phyloP scores from a whole-genome alignment of 1,284 basidiomycete species.

The Lentinula novae-zelandiae region DNA sequence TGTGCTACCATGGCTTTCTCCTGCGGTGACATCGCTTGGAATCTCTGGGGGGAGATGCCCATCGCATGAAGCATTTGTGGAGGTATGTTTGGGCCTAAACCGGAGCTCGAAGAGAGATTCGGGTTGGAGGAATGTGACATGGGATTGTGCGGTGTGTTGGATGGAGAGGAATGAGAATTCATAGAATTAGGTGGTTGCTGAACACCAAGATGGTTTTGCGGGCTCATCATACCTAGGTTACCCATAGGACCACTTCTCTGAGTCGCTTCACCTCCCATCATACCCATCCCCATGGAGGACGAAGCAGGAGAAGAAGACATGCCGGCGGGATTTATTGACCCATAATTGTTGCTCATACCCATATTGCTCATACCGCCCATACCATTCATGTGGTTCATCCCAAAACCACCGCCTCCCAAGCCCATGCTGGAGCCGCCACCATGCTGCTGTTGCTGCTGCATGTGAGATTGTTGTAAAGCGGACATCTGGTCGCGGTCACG shows the following conservation, averaged over 20 bases:
- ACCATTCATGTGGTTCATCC: constrained; percentile 5
- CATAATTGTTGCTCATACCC: constrained; percentile 5
- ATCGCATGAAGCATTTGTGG: constrained; percentile 5
- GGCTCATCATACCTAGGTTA: neutral
- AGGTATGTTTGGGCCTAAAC: neutral
- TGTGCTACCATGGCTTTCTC: neutral
- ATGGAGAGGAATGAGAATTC: constrained; percentile 1
- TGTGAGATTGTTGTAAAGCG: constrained; percentile 6
- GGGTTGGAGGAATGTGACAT: neutral
- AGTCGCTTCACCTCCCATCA: constrained; percentile 1
- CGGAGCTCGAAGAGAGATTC: neutral
- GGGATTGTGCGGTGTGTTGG: constrained; percentile 1
- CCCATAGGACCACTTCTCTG: constrained; percentile 3
- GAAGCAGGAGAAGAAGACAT: constrained; percentile 1
- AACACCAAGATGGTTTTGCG: neutral
- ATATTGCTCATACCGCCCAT: constrained; percentile 7
- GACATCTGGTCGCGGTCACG: constrained; percentile 10
- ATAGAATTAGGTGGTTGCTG: neutral
- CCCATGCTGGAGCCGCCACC: constrained; percentile 2
- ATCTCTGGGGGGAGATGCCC: constrained; percentile 1
- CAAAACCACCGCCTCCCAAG: neutral
- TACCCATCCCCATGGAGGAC: neutral
- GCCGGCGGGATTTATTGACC: constrained; percentile 2
- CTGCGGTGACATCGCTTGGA: neutral
- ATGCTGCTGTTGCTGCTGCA: constrained; percentile 2